Evolutionary conservation across 2,329 filamentous ascomycete species (phyloP).

Genomic region (Talaromyces amestolkiae): DNA sequence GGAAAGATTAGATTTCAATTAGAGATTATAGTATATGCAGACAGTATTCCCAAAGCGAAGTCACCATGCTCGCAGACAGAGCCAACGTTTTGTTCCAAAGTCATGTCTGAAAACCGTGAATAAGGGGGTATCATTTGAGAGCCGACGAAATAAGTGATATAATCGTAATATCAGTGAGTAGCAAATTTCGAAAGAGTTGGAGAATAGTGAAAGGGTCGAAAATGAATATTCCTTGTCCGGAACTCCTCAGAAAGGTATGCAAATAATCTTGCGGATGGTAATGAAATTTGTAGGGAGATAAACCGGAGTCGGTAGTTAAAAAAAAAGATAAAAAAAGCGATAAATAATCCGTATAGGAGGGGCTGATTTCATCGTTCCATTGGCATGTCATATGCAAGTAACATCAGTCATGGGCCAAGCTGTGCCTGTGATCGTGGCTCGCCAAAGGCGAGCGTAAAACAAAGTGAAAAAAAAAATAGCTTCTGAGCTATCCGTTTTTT

Average conservation of each 20-base stretch:
- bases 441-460: background rate
- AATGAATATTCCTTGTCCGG: background rate
- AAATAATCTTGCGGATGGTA: background rate
- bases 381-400: background rate
- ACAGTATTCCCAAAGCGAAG: background rate
- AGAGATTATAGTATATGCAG: background rate
- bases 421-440: background rate
- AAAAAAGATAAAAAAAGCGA: background rate
- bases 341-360: background rate
- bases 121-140: constrained; percentile 6
- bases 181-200: background rate
- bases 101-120: background rate
- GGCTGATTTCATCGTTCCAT: background rate
- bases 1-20: background rate
- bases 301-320: background rate
- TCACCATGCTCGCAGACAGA: background rate
- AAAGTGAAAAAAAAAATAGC: background rate
- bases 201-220: background rate
- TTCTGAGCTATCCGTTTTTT: constrained; percentile 23
- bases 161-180: background rate
- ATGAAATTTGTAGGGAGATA: background rate
- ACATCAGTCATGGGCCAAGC: background rate
- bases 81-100: background rate
- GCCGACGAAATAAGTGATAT: background rate
- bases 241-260: background rate